These are phyloP conservation scores for Clohesyomyces aquaticus DNA, from an alignment of 495 filamentous ascomycete species.

Conservation along the genomic window DNA sequence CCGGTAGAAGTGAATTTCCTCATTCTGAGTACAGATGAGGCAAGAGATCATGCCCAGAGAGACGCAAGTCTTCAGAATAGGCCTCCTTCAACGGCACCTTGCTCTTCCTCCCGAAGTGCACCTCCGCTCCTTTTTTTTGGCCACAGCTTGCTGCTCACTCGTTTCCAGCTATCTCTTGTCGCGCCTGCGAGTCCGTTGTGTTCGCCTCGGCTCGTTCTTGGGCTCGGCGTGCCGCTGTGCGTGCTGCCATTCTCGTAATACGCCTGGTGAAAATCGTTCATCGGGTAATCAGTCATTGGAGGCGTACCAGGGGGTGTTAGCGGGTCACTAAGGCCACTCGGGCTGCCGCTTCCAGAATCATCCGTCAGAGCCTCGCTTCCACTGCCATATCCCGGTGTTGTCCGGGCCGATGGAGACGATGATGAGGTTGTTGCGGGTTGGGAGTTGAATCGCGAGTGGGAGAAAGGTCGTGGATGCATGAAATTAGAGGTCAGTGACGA, in stretches of 20 bases:
- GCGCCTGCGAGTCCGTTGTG: slow-evolving; percentile 32
- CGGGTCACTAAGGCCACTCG: slow-evolving; percentile 38
- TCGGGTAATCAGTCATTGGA: slow-evolving; percentile 43
- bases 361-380: slow-evolving; percentile 44
- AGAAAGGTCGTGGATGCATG: slow-evolving; percentile 39
- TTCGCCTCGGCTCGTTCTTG: slow-evolving; percentile 35
- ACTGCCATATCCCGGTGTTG: slow-evolving; percentile 33
- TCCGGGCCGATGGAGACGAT: slow-evolving; percentile 23
- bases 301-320: slow-evolving; percentile 49
- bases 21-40: no score
- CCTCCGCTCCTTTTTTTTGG: slow-evolving; percentile 38
- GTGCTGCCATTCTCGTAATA: slow-evolving; percentile 35
- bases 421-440: slow-evolving; percentile 31
- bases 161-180: slow-evolving; percentile 40
- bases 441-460: slow-evolving; percentile 39
- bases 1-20: not conserved
- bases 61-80: slow-evolving; percentile 24
- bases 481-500: slow-evolving; percentile 40
- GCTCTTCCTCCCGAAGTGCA: slow-evolving; percentile 35
- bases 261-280: slow-evolving; percentile 32
- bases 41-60: no score
- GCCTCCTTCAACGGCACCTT: slow-evolving; percentile 38
- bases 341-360: slow-evolving; percentile 44
- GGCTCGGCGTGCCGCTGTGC: slow-evolving; percentile 38
- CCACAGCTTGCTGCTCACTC: slow-evolving; percentile 40